phyloP scores from a whole-genome alignment of 1,284 basidiomycete species.

The Polyporus tsugae region DNA sequence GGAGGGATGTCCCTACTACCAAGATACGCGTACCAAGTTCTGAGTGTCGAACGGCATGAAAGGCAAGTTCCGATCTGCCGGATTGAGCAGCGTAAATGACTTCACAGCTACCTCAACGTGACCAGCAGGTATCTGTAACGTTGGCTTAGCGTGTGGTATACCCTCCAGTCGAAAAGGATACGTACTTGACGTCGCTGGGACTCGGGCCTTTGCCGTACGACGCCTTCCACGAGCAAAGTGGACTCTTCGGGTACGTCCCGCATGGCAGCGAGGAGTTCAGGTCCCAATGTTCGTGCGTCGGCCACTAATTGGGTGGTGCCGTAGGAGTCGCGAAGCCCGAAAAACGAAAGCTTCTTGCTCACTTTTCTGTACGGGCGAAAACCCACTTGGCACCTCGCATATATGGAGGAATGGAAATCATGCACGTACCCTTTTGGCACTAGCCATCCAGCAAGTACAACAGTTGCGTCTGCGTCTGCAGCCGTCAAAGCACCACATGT shows the following conservation, averaged over 20 bases:
- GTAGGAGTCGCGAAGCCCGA: slow-evolving; percentile 80
- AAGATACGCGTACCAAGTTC: slow-evolving; percentile 66
- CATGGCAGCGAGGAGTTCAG: slow-evolving; percentile 53
- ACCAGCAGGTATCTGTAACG: slow-evolving; percentile 53
- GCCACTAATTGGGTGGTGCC: slow-evolving; percentile 84
- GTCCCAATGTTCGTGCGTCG: slow-evolving; percentile 42
- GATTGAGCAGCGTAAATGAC: slow-evolving; percentile 79
- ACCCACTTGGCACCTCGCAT: background rate
- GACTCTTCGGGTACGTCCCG: slow-evolving; percentile 78
- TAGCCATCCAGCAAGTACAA: slow-evolving; percentile 29
- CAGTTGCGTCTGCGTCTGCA: slow-evolving; percentile 17
- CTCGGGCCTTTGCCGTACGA: slow-evolving; percentile 69
- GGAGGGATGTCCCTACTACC: slow-evolving; percentile 16
- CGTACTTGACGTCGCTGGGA: slow-evolving; percentile 59
- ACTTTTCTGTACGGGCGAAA: slow-evolving; percentile 58
- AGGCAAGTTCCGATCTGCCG: slow-evolving; percentile 74
- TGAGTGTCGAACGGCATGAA: slow-evolving; percentile 83
- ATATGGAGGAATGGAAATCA: background rate
- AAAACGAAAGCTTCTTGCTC: slow-evolving; percentile 75
- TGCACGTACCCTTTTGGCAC: slow-evolving; percentile 27
- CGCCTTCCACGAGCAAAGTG: slow-evolving; percentile 77
- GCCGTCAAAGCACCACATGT: slow-evolving; percentile 25
- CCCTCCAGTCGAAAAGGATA: background rate
- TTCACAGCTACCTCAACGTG: slow-evolving; percentile 85
- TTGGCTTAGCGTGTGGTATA: background rate